Conservation (phyloP, 2,329 filamentous ascomycete species). For the Stachybotrys echinatus region DNA sequence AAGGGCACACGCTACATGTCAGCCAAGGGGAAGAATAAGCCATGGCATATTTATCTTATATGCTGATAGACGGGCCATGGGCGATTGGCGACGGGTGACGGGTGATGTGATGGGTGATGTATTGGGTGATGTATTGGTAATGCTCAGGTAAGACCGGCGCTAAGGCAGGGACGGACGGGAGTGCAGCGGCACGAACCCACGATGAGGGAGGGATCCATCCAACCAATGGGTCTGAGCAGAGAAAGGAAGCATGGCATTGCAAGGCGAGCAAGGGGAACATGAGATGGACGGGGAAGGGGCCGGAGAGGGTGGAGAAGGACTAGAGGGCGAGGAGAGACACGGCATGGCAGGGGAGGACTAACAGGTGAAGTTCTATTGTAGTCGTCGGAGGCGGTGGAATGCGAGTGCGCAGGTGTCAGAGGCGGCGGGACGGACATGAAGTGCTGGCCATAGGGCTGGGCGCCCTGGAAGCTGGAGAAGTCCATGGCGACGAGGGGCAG, state of each 20-base stretch:
- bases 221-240: neutral
- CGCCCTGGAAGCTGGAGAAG: constrained; percentile 44
- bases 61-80: too few relatives aligned
- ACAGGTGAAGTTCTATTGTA: constrained; percentile 51
- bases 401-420: constrained; percentile 50
- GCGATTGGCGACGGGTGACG: neutral
- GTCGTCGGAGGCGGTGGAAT: constrained; percentile 49
- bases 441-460: constrained; percentile 43
- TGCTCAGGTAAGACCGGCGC: constrained; percentile 26
- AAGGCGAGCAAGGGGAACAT: neutral
- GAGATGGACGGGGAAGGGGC: neutral
- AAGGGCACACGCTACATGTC: constrained; percentile 9
- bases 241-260: too few relatives aligned
- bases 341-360: constrained; percentile 26
- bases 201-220: constrained; percentile 15
- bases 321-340: constrained; percentile 10
- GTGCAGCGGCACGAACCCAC: constrained; percentile 10
- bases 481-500: constrained; percentile 37
- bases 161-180: constrained; percentile 14
- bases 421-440: constrained; percentile 49
- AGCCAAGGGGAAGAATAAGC: constrained; percentile 3
- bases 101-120: neutral
- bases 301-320: constrained; percentile 20
- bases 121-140: constrained; percentile 14
- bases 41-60: too few relatives aligned